These are phyloP conservation scores for Mortierella sp. DNA, from an alignment of 371 early-diverging fungal genomes.

Conservation along the genomic window DNA sequence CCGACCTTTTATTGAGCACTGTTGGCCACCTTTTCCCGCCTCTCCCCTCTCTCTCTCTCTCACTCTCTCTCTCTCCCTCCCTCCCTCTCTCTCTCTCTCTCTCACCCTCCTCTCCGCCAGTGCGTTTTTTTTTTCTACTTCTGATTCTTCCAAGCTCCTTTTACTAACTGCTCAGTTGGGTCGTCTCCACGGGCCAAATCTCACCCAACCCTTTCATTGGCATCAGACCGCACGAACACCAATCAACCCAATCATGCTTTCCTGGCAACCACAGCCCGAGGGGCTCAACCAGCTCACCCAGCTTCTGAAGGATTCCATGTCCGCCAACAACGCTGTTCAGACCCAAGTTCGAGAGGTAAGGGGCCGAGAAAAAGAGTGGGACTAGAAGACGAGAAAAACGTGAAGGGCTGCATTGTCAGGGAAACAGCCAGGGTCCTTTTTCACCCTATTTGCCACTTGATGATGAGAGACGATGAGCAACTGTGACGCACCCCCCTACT, in stretches of 20 bases:
- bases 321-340: conserved; percentile 69
- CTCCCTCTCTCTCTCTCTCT: no score
- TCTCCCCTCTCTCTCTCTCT: no score
- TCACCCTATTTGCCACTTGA: conserved; percentile 22
- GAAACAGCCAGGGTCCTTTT: background rate
- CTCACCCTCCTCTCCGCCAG: background rate
- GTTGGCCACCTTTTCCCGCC: no score
- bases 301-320: conserved; percentile 70
- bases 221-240: conserved; percentile 1
- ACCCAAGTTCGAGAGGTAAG: conserved; percentile 67
- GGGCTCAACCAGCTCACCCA: conserved; percentile 70
- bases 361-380: background rate
- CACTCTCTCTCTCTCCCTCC: no score
- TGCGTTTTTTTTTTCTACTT: background rate
- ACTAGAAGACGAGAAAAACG: background rate
- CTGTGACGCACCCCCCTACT: no score
- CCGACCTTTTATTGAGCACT: no score
- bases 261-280: conserved; percentile 72
- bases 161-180: conserved; percentile 4
- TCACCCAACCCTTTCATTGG: background rate
- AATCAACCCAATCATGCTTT: conserved; percentile 37
- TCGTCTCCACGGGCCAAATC: background rate
- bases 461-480: conserved; percentile 14
- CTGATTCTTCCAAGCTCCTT: background rate
- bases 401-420: no score